phyloP scores from a whole-genome alignment of 108 stramenopile species.

The Chaetoceros muelleri region DNA sequence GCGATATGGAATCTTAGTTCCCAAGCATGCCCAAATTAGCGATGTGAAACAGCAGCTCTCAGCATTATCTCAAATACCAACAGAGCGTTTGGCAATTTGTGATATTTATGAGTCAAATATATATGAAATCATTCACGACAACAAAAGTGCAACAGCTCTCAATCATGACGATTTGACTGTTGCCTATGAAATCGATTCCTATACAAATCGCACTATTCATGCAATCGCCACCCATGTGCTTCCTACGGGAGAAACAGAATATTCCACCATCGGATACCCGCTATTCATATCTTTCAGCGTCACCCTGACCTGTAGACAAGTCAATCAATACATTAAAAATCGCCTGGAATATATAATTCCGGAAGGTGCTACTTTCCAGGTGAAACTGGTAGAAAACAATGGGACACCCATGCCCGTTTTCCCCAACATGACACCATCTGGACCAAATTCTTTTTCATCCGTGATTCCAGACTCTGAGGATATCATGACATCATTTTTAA shows the following conservation, averaged over 20 bases:
- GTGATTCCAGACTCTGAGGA: constrained; percentile 18
- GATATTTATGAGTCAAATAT: constrained; percentile 31
- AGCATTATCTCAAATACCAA: constrained; percentile 17
- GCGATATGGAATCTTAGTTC: constrained; percentile 17
- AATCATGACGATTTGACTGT: constrained; percentile 16
- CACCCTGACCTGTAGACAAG: constrained; percentile 29
- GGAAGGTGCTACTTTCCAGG: constrained; percentile 13
- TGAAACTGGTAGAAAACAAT: constrained; percentile 16
- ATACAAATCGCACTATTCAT: constrained; percentile 20
- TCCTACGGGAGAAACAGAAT: constrained; percentile 7
- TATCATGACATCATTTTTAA: constrained; percentile 14
- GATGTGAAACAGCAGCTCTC: constrained; percentile 20
- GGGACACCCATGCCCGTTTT: constrained; percentile 18
- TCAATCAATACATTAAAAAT: constrained; percentile 38
- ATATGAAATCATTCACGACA: constrained; percentile 27
- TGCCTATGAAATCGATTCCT: constrained; percentile 45
- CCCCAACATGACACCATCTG: constrained; percentile 9
- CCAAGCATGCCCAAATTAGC: constrained; percentile 4
- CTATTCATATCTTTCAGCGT: constrained; percentile 40
- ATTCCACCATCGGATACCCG: constrained; percentile 41
- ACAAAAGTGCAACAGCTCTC: constrained; percentile 20
- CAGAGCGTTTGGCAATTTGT: constrained; percentile 24
- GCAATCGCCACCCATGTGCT: constrained; percentile 7
- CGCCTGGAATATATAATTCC: constrained; percentile 22
- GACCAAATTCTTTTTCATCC: neutral